phyloP scores from a whole-genome alignment of 495 filamentous ascomycete species.

The Viridothelium virens region DNA sequence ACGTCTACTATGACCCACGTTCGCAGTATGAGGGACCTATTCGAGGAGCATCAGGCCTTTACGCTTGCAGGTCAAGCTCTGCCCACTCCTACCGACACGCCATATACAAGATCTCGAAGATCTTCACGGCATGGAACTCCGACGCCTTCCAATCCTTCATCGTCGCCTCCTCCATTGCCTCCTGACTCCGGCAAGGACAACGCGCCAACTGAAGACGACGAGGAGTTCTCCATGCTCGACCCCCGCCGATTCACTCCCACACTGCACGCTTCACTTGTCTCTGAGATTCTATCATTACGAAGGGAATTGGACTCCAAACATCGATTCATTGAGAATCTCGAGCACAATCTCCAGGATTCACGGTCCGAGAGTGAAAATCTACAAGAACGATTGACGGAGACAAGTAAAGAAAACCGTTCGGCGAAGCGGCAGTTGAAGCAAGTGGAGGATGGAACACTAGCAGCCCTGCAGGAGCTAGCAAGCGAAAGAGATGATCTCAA shows the following conservation, averaged over 20 bases:
- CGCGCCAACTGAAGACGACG: slow-evolving; percentile 47
- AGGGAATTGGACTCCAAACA: slow-evolving; percentile 84
- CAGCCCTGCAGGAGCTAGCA: slow-evolving; percentile 71
- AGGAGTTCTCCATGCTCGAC: slow-evolving; percentile 72
- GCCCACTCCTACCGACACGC: slow-evolving; percentile 60
- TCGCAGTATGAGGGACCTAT: slow-evolving; percentile 4
- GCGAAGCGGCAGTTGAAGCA: slow-evolving; percentile 77
- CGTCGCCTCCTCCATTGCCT: slow-evolving; percentile 53
- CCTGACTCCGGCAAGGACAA: slow-evolving; percentile 42
- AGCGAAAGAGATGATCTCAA: slow-evolving; percentile 82
- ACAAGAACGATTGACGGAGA: slow-evolving; percentile 50
- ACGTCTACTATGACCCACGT: slow-evolving; percentile 1
- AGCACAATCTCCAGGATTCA: slow-evolving; percentile 61
- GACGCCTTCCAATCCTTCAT: slow-evolving; percentile 42
- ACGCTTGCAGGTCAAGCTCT: slow-evolving; percentile 40
- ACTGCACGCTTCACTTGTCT: slow-evolving; percentile 86
- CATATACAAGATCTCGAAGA: slow-evolving; percentile 51
- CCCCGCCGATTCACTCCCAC: slow-evolving; percentile 90
- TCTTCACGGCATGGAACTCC: slow-evolving; percentile 48
- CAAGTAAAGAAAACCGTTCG: slow-evolving; percentile 65
- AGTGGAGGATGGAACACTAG: slow-evolving; percentile 77
- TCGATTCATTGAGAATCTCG: slow-evolving; percentile 73
- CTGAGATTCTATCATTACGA: slow-evolving; percentile 80
- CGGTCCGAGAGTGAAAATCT: slow-evolving; percentile 67
- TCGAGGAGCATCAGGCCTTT: slow-evolving; percentile 7